These are phyloP conservation scores for Eimeria necatrix DNA, from an alignment of 169 alveolate genomes.

Conservation along the genomic window DNA sequence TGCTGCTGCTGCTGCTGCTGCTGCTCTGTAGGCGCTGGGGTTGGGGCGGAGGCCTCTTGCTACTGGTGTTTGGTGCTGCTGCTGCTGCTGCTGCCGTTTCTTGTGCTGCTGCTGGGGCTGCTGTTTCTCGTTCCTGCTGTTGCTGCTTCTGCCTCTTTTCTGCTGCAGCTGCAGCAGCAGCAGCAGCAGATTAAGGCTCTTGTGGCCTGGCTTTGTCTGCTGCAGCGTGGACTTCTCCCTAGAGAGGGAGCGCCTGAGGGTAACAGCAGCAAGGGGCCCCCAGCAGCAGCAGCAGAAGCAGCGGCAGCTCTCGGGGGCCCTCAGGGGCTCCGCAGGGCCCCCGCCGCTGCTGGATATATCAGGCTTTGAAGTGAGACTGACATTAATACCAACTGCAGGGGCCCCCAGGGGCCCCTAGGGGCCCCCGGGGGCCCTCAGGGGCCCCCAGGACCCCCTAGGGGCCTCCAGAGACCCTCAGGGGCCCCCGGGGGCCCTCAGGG, in stretches of 20 bases:
- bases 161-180: not conserved
- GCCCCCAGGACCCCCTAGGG: not conserved
- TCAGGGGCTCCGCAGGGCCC: not conserved
- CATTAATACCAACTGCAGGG: no score
- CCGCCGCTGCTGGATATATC: constrained; percentile 9
- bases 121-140: not conserved
- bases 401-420: no score
- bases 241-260: not conserved
- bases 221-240: constrained; percentile 3
- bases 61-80: not conserved
- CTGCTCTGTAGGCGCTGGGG: not conserved
- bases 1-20: not conserved
- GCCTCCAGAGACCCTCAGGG: no score
- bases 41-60: no score
- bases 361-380: constrained; percentile 9
- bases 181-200: constrained; percentile 3
- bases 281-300: not conserved
- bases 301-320: constrained; percentile 20
- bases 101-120: not conserved
- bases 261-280: not conserved
- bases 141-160: not conserved
- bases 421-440: not conserved
- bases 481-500: no score
- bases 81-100: not conserved
- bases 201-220: not conserved